A percentile compares a stretch with the other conserved stretches of the same genome.
phyloP scores from a whole-genome alignment of 1,284 basidiomycete species.

The Malassezia brasiliensis region DNA sequence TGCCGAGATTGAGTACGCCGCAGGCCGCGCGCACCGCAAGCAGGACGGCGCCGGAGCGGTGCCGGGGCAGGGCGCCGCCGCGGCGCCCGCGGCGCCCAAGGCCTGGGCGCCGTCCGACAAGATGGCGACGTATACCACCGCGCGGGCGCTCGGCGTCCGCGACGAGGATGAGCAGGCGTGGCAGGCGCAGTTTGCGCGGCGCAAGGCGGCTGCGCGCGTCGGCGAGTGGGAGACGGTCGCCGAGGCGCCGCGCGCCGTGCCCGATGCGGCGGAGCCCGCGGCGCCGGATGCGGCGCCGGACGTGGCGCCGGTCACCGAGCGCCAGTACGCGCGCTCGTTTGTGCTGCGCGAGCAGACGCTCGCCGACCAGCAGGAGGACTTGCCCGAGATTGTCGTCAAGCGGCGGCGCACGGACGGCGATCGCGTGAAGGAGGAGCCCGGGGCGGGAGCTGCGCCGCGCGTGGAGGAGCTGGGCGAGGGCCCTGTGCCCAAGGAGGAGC shows the following conservation, averaged over 20 bases:
- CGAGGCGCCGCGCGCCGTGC: slow-evolving; percentile 43
- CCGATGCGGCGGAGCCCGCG: not conserved
- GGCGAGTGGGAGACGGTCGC: slow-evolving; percentile 76
- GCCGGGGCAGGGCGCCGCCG: slow-evolving; percentile 4
- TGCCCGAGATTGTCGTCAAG: slow-evolving; percentile 26
- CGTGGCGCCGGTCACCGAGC: slow-evolving; percentile 17
- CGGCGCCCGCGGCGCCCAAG: slow-evolving; percentile 49
- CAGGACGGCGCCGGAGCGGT: not conserved
- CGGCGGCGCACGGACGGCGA: slow-evolving; percentile 15
- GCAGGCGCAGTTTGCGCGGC: slow-evolving; percentile 53
- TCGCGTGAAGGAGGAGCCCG: slow-evolving; percentile 1
- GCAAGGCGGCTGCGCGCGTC: slow-evolving; percentile 60
- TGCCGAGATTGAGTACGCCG: slow-evolving; percentile 60
- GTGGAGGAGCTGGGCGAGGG: too few relatives aligned
- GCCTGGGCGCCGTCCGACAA: slow-evolving; percentile 53
- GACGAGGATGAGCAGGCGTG: slow-evolving; percentile 11
- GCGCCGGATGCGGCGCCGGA: not conserved
- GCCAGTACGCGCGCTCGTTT: slow-evolving; percentile 27
- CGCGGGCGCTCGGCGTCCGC: slow-evolving; percentile 64
- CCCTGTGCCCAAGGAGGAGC: too few relatives aligned
- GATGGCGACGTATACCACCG: slow-evolving; percentile 72
- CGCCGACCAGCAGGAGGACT: slow-evolving; percentile 11
- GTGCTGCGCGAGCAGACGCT: slow-evolving; percentile 22
- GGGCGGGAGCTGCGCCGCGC: not conserved
- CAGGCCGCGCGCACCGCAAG: slow-evolving; percentile 20